Percentiles rank a stretch among this genome's conserved stretches.
These are phyloP conservation scores for Clonostachys byssicola DNA, from an alignment of 2,329 filamentous ascomycete genomes.

Conservation along the genomic window DNA sequence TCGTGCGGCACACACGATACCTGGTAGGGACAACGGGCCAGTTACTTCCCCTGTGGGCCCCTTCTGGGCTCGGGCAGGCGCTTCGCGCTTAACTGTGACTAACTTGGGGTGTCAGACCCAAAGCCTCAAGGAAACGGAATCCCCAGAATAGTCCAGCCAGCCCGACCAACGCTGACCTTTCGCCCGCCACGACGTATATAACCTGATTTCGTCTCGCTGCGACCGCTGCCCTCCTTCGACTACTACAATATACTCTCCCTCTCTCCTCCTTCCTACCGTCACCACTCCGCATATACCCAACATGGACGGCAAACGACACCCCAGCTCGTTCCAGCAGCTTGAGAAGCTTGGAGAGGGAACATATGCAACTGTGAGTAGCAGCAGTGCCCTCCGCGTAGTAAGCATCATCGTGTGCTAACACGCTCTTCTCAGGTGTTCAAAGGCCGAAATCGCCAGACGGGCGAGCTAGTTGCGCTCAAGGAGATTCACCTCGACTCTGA, in stretches of 20 bases:
- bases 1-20: too few species aligned
- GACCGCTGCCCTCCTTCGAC: not conserved
- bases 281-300: constrained; percentile 5
- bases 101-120: too few species aligned
- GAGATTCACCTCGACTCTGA: constrained; percentile 98
- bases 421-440: constrained; percentile 71
- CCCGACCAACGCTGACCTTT: too few species aligned
- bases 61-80: too few species aligned
- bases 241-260: not conserved
- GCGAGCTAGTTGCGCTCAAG: constrained; percentile 93
- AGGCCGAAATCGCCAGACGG: constrained; percentile 93
- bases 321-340: constrained; percentile 97
- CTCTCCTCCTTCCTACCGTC: not conserved
- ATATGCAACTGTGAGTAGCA: constrained; percentile 78
- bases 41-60: too few species aligned
- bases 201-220: too few species aligned
- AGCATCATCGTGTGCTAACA: constrained; percentile 6
- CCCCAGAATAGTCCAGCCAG: too few species aligned
- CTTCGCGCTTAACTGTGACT: too few species aligned
- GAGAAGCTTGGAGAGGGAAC: constrained; percentile 98
- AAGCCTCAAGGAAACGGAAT: too few species aligned
- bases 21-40: too few species aligned
- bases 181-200: too few species aligned
- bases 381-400: not conserved
- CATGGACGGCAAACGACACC: constrained; percentile 92